Evolutionary conservation across 2,329 filamentous ascomycete species (phyloP).

Genomic region (Arthrobotrys conoides): DNA sequence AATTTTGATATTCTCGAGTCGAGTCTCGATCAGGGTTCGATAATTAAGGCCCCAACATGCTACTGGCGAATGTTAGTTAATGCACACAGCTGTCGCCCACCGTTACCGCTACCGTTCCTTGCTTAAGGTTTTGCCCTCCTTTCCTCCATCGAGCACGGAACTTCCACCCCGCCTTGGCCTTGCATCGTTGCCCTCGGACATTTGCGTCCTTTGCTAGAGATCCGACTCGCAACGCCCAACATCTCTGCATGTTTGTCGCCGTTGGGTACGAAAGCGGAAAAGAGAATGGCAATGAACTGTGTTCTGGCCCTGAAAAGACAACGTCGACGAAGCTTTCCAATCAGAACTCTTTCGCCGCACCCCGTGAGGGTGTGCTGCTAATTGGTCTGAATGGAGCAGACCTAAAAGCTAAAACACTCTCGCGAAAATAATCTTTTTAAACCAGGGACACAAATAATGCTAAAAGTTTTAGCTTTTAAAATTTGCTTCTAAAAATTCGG

Average conservation of each 20-base stretch:
- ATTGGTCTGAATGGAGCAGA: constrained; percentile 24
- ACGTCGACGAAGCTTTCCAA: constrained; percentile 44
- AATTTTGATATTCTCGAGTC: constrained; percentile 34
- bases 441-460: constrained; percentile 1
- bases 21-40: neutral
- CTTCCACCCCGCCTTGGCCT: constrained; percentile 51
- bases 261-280: constrained; percentile 37
- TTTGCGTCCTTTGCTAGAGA: constrained; percentile 33
- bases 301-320: constrained; percentile 41
- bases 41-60: neutral
- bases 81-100: constrained; percentile 22
- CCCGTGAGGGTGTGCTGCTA: constrained; percentile 47
- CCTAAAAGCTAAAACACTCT: constrained; percentile 46
- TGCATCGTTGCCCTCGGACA: constrained; percentile 19
- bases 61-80: neutral
- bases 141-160: constrained; percentile 32
- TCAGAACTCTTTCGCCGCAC: constrained; percentile 30
- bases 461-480: constrained; percentile 15
- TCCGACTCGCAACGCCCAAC: constrained; percentile 43
- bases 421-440: constrained; percentile 22
- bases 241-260: constrained; percentile 46
- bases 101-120: constrained; percentile 11
- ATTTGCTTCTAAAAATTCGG: constrained; percentile 23
- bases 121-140: constrained; percentile 45
- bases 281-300: constrained; percentile 8